phyloP scores from a whole-genome alignment of 768 basidiomycete genomes.

The Termitomyces eurrhizus region DNA sequence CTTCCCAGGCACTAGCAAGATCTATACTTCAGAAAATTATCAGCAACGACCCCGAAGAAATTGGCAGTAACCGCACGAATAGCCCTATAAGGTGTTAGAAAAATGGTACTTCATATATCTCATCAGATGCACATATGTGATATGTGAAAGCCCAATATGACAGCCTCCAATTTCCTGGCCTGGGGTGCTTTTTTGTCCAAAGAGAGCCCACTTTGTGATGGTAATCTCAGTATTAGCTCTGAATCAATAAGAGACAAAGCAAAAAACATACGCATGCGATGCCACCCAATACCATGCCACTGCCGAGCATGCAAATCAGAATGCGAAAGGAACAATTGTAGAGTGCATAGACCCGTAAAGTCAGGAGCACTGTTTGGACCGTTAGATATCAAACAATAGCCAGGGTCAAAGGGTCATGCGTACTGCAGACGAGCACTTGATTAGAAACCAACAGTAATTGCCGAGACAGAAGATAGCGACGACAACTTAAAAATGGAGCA shows the following conservation, averaged over 20 bases:
- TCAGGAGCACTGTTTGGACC: slow-evolving; percentile 32
- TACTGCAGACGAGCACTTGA: slow-evolving; percentile 45
- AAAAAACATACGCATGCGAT: slow-evolving; percentile 26
- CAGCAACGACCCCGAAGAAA: neutral
- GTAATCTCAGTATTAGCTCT: neutral
- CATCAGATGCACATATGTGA: slow-evolving; percentile 24
- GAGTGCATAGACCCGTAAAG: slow-evolving; percentile 47
- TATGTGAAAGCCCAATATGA: slow-evolving; percentile 26
- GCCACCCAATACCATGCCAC: slow-evolving; percentile 25
- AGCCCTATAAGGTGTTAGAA: slow-evolving; percentile 5
- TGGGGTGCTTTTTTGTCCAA: slow-evolving; percentile 30
- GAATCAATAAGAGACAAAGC: slow-evolving; percentile 3
- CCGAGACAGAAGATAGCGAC: slow-evolving; percentile 31
- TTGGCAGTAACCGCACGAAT: slow-evolving; percentile 7
- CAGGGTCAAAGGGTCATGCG: slow-evolving; percentile 14
- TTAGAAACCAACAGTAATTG: slow-evolving; percentile 37
- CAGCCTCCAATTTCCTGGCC: slow-evolving; percentile 25
- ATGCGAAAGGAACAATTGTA: slow-evolving; percentile 38
- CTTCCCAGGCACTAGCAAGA: slow-evolving; percentile 44
- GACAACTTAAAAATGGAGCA: slow-evolving; percentile 29
- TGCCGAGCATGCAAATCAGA: slow-evolving; percentile 29
- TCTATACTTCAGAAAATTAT: slow-evolving; percentile 15
- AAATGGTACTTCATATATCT: neutral
- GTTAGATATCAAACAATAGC: neutral
- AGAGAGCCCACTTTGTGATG: slow-evolving; percentile 37